Evolutionary conservation across 768 basidiomycete genomes (phyloP), one percentile per base, ranked within the genome.

Genomic region (Tulasnella sp.): DNA sequence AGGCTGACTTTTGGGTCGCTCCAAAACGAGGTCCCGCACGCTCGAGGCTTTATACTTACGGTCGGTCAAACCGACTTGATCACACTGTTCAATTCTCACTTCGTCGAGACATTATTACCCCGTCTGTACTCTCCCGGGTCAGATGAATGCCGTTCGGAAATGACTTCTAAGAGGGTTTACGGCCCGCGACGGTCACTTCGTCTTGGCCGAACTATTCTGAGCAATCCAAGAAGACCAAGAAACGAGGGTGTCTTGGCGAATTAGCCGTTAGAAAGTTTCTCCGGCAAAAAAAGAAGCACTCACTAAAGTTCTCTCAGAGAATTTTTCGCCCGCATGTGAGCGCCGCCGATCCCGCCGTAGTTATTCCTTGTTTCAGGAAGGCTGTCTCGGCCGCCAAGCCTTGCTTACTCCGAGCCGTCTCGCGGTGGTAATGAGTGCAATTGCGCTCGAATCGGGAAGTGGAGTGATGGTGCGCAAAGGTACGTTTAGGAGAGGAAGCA

Each of bases 331-430:
- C 14, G 29, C 29, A 64, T 64, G 58, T 64, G 29, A 12, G 58
- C 7, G 58, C 25, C 31, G 29, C 58, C 58, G 9, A 8, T 25
- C 22, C 22, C 31, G 29, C 58, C 58, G 58, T 34, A 34, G 31
- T 64, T 64, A 64, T 64, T 64, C 58, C 58, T 64, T 64, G 58
- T 64, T 64, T 64, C 58, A 64, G 58, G 58, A 64, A 64, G 58
- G 25, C 7, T 64, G 58, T 64, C 58, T 29, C 31, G 14, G 31
- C 58, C 58, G 22, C 58, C 58, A 64, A 64, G 25, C 58, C 58
- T 29, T 64, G 31, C 58, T 25, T 64, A 64, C 31, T 34, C 58
- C 58, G 58, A 17, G 58, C 22, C 25, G 31, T 11, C 31, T 34
- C 14, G 15, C 22, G 29, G 29, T 34, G 58, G 31, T 29, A n/a